Base-by-base conservation (phyloP, 805 yeast genomes). In the Isabelozyma gotoi region DNA sequence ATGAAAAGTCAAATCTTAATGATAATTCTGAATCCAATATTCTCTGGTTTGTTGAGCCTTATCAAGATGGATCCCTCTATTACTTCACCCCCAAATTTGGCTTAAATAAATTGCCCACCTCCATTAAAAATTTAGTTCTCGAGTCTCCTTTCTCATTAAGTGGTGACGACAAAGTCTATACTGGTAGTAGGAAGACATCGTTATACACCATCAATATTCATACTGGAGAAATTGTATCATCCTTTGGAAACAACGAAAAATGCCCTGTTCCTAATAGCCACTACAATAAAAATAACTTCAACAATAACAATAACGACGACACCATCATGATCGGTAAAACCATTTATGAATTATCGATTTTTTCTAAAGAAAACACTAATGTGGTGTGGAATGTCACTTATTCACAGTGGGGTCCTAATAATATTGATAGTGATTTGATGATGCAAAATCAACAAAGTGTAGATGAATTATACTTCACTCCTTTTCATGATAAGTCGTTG, bases 31-130 rank as follows among this genome's bases (percentile, higher is more conserved):
- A 48, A 7, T 48, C 64, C 5, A 68, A 67, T 47, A 59, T 66
- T 40, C 78, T 84, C 0, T 87, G 97, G 92, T 83, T 92, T 41
- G 92, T 94, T 1, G 99, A 94, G 53, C 98, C 98, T 0, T 78
- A 76, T 50, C 84, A 82, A 4, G 96, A 87, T 45, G 99, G 99
- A 1, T 71, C 84, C 0, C 70, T 94, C 3, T 91, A 84, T 61
- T 88, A 82, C 58, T 92, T 92, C 63, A 82, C 87, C 12, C 81
- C 82, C 14, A 79, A 78, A 27, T 68, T 66, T 17, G 98, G 98
- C 0, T 64, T 94, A 18, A 88, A 86, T 56, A 85, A 80, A 57
- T 72, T 94, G 3, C 97, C 97, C 0, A 78, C 92, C 0, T 76
- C 89, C 5, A 86, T 94, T 19, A 80, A 81, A 49, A 85, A 85